Percentiles rank a stretch among this genome's conserved stretches.
Conservation (phyloP, 2,329 filamentous ascomycete genomes). For the Hypoxylon sp. region DNA sequence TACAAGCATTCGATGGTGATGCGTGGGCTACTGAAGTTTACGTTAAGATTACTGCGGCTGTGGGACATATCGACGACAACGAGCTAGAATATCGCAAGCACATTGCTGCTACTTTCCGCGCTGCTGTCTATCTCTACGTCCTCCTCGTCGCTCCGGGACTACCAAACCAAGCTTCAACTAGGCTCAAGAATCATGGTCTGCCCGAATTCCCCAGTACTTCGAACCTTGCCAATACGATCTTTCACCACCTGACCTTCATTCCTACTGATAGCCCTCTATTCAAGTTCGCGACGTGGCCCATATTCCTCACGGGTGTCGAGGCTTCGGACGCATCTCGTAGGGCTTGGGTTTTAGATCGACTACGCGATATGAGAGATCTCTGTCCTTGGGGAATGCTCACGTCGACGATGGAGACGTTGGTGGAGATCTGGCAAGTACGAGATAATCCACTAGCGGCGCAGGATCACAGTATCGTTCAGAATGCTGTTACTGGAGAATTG, state of each 20-base stretch:
- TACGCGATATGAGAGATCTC: constrained; percentile 58
- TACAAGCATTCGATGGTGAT: constrained; percentile 57
- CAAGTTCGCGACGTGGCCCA: constrained; percentile 70
- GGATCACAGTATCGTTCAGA: constrained; percentile 40
- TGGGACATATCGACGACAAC: constrained; percentile 53
- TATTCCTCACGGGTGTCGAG: constrained; percentile 69
- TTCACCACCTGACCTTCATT: constrained; percentile 63
- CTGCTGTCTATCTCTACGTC: constrained; percentile 61
- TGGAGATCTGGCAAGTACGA: constrained; percentile 60
- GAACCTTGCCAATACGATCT: constrained; percentile 62
- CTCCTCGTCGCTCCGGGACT: constrained; percentile 52
- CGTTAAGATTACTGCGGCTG: constrained; percentile 43
- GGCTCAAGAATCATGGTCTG: constrained; percentile 22
- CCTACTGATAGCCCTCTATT: constrained; percentile 63
- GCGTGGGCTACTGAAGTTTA: constrained; percentile 57
- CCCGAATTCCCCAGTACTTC: constrained; percentile 56
- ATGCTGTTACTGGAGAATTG: constrained; percentile 20
- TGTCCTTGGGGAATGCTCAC: constrained; percentile 65
- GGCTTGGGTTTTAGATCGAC: constrained; percentile 63
- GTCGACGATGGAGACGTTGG: constrained; percentile 62
- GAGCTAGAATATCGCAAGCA: constrained; percentile 55
- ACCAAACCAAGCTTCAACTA: constrained; percentile 33
- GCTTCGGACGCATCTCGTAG: constrained; percentile 60
- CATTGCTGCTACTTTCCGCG: constrained; percentile 60
- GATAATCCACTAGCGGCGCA: constrained; percentile 47